Percentiles rank a stretch among this genome's conserved stretches.
Evolutionary conservation across 2,329 filamentous ascomycete genomes (phyloP).

Genomic region (Apiospora arundinis): DNA sequence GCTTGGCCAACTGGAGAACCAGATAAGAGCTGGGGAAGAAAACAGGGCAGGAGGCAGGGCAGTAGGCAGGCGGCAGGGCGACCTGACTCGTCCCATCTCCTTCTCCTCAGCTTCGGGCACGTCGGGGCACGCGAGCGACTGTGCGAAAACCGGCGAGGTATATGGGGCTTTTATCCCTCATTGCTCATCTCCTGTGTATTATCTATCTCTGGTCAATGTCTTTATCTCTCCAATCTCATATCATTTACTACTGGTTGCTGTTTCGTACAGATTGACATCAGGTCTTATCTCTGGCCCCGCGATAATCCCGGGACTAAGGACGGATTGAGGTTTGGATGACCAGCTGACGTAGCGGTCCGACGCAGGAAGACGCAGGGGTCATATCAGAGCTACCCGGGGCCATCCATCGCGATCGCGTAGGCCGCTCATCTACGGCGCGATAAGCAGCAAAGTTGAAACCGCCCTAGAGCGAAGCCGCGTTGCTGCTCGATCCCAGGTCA

Average conservation of each 20-base stretch:
- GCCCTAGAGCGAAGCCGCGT: not conserved
- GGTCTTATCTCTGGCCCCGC: not conserved
- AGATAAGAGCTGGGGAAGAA: conserved; percentile 8
- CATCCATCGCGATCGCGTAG: not conserved
- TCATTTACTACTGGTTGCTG: not conserved
- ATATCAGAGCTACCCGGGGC: not conserved
- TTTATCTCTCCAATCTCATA: not conserved
- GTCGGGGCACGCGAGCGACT: not conserved
- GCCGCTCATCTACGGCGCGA: not conserved
- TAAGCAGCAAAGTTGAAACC: not conserved
- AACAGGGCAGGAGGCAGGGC: not conserved
- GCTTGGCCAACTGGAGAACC: conserved; percentile 10
- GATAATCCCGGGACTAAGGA: conserved; percentile 10
- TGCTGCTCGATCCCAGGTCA: not conserved
- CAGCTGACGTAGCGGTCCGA: not conserved
- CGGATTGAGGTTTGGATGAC: not conserved
- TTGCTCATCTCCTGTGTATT: not conserved
- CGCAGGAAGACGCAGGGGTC: conserved; percentile 2
- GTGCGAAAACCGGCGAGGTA: not conserved
- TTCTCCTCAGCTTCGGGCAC: not conserved
- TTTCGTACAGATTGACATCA: not conserved
- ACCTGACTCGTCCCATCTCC: not conserved
- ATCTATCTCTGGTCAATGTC: not conserved
- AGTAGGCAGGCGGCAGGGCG: not conserved
- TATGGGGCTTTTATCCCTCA: not conserved